Evolutionary conservation across 371 early-diverging fungal species (phyloP).

Genomic region (Mucor saturninus): DNA sequence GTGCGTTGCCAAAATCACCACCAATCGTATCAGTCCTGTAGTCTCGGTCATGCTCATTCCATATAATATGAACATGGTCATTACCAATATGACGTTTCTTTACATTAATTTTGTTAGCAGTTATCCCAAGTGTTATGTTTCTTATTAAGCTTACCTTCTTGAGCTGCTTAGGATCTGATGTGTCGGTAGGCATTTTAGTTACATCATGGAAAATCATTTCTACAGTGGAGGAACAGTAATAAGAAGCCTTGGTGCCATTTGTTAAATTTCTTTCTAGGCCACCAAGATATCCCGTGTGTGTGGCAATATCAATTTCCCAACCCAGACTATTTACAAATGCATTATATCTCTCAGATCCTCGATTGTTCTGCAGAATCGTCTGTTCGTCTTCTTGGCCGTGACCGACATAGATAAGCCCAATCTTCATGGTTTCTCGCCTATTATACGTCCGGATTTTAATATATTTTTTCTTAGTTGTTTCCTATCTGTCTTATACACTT

Average conservation of each 20-base stretch:
- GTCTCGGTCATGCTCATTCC: conserved; percentile 90
- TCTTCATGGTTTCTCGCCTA: conserved; percentile 86
- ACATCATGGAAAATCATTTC: conserved; percentile 95
- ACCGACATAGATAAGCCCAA: conserved; percentile 91
- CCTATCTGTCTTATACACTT: conserved; percentile 16
- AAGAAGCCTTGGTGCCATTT: conserved; percentile 79
- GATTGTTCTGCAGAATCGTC: conserved; percentile 78
- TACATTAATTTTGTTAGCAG: neutral
- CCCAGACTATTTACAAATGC: conserved; percentile 88
- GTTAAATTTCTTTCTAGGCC: conserved; percentile 83
- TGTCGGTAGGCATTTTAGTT: conserved; percentile 87
- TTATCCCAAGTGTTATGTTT: too few relatives aligned
- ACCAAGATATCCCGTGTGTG: conserved; percentile 87
- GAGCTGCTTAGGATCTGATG: conserved; percentile 77
- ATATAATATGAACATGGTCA: conserved; percentile 96
- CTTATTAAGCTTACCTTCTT: conserved; percentile 70
- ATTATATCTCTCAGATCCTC: conserved; percentile 72
- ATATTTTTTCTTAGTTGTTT: neutral
- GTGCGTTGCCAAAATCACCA: conserved; percentile 97
- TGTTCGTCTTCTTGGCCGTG: conserved; percentile 89
- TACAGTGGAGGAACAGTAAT: conserved; percentile 79
- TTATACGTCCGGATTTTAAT: neutral
- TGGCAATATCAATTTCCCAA: conserved; percentile 81
- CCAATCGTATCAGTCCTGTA: conserved; percentile 90
- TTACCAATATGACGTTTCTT: conserved; percentile 98